Base-by-base conservation (phyloP, 2,329 filamentous ascomycete species). In the Pezicula neosporulosa region DNA sequence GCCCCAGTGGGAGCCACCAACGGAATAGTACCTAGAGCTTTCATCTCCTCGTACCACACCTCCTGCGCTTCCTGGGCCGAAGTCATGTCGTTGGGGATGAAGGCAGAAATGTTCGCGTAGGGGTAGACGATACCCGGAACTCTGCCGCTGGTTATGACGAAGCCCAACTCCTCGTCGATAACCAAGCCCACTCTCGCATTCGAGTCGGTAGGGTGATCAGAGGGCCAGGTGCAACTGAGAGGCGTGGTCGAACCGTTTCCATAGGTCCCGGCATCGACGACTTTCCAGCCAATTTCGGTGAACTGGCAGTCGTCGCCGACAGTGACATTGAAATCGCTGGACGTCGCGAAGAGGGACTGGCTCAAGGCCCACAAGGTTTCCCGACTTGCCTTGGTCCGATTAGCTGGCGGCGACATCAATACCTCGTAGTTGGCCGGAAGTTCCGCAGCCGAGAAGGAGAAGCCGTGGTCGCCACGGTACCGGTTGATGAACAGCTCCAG, bases 401-500 rank as follows among this genome's bases (percentile, higher is more conserved):
- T 53, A 5, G 53, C 53, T n/a, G 56, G 53, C n/a, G 55, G 56
- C 4, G 38, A 39, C 55, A 59, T 59, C 44, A 56, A 44, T 19
- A 21, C 47, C 21, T 50, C 41, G 37, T 57, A 59, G 48, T 58
- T 59, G 12, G 38, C 44, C 13, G 55, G 50, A 43, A 59, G 56
- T 44, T 59, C 53, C 19, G 33, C 16, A 16, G 55, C 36, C 30
- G 52, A 56, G 49, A 56, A 59, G 53, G 56, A 59, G 56, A 58
- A 59, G 49, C 56, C 56, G 49, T 59, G 56, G 49, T 59, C 56
- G 55, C 56, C 56, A 33, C 56, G 56, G 53, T 43, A 52, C 42
- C 56, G 56, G 49, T 59, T 59, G 48, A 59, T 56, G 47, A 56
- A 59, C 24, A 59, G 51, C 36, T 59, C 56, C 12, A 59, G 49